Evolutionary conservation across 495 filamentous ascomycete species (phyloP).

Genomic region (Amphirosellinia nigrospora): DNA sequence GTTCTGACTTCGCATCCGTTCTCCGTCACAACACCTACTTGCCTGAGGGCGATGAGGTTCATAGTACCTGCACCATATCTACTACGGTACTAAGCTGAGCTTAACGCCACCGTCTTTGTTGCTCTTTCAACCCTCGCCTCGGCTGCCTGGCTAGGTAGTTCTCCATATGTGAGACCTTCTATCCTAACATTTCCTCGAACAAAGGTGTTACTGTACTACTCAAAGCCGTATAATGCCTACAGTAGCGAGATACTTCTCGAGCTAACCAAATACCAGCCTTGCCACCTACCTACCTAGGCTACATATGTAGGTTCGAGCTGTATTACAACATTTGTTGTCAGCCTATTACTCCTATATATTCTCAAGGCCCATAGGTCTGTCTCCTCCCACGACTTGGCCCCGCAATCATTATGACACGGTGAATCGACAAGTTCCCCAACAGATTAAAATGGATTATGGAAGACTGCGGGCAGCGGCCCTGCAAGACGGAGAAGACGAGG

Average conservation of each 20-base stretch:
- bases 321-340: neutral
- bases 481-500: slow-evolving; percentile 83
- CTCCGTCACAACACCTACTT: too few relatives aligned
- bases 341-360: neutral
- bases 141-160: neutral
- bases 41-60: slow-evolving; percentile 6
- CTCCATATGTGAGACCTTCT: neutral
- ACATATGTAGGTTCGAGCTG: neutral
- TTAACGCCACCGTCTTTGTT: slow-evolving; percentile 10
- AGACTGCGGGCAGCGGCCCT: slow-evolving; percentile 85
- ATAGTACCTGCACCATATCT: neutral
- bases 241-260: slow-evolving; percentile 9
- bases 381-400: neutral
- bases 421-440: neutral
- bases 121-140: neutral
- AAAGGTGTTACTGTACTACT: neutral
- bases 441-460: slow-evolving; percentile 70
- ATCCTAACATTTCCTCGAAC: neutral
- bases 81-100: neutral
- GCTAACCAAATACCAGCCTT: neutral
- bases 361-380: neutral
- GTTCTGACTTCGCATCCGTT: too few relatives aligned
- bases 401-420: neutral
- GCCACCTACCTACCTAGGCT: neutral
- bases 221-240: slow-evolving; percentile 1